These are phyloP conservation scores for Bipolaris cookei DNA, from an alignment of 2,329 filamentous ascomycete species.

Conservation along the genomic window DNA sequence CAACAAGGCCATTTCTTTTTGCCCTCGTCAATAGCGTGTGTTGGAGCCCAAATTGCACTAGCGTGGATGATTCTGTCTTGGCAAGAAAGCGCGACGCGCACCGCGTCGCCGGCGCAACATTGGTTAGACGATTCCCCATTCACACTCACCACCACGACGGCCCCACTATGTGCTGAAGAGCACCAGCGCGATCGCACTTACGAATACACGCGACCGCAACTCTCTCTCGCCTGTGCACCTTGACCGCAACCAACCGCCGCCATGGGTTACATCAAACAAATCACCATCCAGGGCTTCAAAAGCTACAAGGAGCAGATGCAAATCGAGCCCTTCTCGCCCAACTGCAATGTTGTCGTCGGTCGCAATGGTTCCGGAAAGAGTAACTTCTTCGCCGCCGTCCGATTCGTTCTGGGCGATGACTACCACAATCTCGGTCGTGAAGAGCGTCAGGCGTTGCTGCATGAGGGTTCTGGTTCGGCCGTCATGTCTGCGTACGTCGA, in stretches of 20 bases:
- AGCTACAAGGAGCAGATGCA: constrained; percentile 99
- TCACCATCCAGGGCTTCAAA: constrained; percentile 99
- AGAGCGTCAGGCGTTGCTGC: constrained; percentile 92
- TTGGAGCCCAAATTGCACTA: background rate
- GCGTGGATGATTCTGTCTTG: constrained; percentile 14
- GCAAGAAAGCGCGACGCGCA: constrained; percentile 32
- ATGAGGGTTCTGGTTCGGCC: constrained; percentile 95
- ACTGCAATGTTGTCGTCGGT: constrained; percentile 97
- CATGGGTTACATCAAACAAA: constrained; percentile 89
- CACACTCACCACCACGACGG: constrained; percentile 13
- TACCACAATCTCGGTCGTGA: constrained; percentile 96
- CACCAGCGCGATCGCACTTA: constrained; percentile 20
- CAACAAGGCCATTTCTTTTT: background rate
- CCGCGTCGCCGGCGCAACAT: constrained; percentile 29
- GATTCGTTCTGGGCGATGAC: constrained; percentile 96
- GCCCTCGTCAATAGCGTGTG: background rate
- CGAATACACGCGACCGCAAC: constrained; percentile 2
- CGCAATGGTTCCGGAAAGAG: constrained; percentile 99
- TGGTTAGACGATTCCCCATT: constrained; percentile 12
- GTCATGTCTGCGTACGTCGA: constrained; percentile 99
- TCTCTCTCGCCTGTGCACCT: background rate
- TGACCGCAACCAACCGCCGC: constrained; percentile 21
- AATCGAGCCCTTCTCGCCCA: constrained; percentile 96
- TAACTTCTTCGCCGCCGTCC: constrained; percentile 99
- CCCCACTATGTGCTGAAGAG: constrained; percentile 30